Base-by-base conservation (phyloP, 768 basidiomycete species). In the Macrocybe gigantea region DNA sequence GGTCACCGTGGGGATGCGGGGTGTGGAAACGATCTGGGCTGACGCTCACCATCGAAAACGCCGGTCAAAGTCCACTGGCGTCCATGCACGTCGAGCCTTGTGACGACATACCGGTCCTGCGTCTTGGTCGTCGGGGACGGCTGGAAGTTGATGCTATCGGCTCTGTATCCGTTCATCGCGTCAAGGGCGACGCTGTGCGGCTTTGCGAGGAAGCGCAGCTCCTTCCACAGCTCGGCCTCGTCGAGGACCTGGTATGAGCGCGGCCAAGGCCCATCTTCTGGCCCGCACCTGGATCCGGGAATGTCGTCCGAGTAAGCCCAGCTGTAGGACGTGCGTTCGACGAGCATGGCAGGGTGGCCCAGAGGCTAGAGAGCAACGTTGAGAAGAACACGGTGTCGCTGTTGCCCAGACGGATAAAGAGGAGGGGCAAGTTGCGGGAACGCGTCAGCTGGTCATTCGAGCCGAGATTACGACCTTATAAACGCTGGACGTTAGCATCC, bases 231-330 rank as follows among this genome's bases (percentile, higher is more conserved):
- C 38, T 77, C 74, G n/a, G 68, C 53, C 38, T 77, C 69, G 13
- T 68, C 63, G 11, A 84, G 69, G 14, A 73, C 66, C 47, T 72
- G 71, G 56, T 80, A 84, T 7, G 78, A 62, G 44, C 78, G 74
- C 5, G 82, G 82, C 81, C 82, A 83, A 33, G 78, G 77, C 5
- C 77, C 81, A 38, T 84, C 82, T 50, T 83, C 79, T 40, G 82
- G 78, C 5, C 72, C 77, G 57, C 79, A 80, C 33, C 82, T 68
- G 31, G 76, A 74, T 10, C 82, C 81, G 14, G 79, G 79, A 8
- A 83, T 79, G 54, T 83, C 82, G 49, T 82, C 74, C 52, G 75
- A 62, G 60, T 77, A 78, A 9, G 77, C 79, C 65, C 72, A 74
- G 57, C 51, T 63, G 49, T 63, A 60, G 38, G 67, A 62, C 49